These are phyloP conservation scores for Castanopsis chinensis DNA, from an alignment of 306 rosid genomes.

Conservation along the genomic window DNA sequence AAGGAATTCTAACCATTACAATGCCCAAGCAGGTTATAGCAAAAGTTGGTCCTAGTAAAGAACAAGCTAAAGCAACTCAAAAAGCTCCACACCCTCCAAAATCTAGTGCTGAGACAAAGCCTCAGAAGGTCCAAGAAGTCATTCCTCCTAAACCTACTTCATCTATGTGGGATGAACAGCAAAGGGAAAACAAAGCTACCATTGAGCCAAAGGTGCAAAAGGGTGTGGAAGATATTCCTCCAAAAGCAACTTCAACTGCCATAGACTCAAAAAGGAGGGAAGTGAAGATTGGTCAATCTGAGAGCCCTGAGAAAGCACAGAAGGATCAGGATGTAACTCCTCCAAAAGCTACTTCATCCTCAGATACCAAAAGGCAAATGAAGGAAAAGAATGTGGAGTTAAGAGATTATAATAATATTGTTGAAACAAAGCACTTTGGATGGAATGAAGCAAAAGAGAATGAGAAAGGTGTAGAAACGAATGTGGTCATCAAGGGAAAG, in stretches of 20 bases:
- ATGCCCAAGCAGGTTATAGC: constrained; percentile 38
- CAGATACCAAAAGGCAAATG: neutral
- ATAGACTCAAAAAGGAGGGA: constrained; percentile 7
- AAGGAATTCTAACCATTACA: constrained; percentile 41
- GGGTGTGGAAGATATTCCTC: constrained; percentile 2
- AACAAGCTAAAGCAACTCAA: constrained; percentile 17
- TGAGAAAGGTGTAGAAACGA: constrained; percentile 10
- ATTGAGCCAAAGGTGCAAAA: constrained; percentile 2
- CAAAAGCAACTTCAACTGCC: neutral
- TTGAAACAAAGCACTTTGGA: too few relatives aligned
- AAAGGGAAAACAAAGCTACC: constrained; percentile 14
- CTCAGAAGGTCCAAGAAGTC: constrained; percentile 1
- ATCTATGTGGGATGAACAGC: constrained; percentile 5
- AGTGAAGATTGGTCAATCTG: neutral
- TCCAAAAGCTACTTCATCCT: constrained; percentile 7
- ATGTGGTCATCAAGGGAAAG: neutral
- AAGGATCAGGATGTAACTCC: constrained; percentile 26
- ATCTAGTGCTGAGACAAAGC: constrained; percentile 4
- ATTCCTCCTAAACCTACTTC: constrained; percentile 19
- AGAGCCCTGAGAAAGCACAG: neutral
- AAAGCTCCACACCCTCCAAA: constrained; percentile 12
- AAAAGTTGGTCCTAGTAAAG: constrained; percentile 13
- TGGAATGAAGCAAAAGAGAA: constrained; percentile 1
- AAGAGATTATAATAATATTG: neutral
- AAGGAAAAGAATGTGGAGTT: constrained; percentile 13